These are phyloP conservation scores for Sechiopsis laciniata DNA, from an alignment of 306 rosid genomes.

Conservation along the genomic window DNA sequence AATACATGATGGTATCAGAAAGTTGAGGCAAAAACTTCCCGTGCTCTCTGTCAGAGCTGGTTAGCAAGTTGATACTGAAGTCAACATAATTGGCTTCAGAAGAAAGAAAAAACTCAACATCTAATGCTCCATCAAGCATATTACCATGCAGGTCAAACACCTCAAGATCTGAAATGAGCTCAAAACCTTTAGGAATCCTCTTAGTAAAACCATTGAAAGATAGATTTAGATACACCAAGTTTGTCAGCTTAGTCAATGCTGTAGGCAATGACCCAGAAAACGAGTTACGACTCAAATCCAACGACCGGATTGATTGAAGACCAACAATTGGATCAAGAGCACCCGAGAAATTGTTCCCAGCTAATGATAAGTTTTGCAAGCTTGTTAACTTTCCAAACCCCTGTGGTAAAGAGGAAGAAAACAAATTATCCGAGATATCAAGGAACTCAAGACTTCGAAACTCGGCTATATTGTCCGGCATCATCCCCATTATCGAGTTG, in stretches of 20 bases:
- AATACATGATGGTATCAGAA: slow-evolving; percentile 63
- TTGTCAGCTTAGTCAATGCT: slow-evolving; percentile 46
- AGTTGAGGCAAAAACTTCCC: slow-evolving; percentile 54
- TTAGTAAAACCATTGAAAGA: slow-evolving; percentile 64
- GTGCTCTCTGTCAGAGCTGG: slow-evolving; percentile 47
- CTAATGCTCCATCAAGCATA: slow-evolving; percentile 69
- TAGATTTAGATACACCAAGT: slow-evolving; percentile 62
- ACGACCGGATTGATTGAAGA: slow-evolving; percentile 59
- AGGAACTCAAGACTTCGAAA: slow-evolving; percentile 67
- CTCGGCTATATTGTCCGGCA: slow-evolving; percentile 57
- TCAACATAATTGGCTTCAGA: slow-evolving; percentile 67
- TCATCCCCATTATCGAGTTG: slow-evolving; percentile 64
- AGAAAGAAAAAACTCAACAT: slow-evolving; percentile 45
- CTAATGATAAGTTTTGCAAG: slow-evolving; percentile 65
- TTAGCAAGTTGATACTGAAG: slow-evolving; percentile 69
- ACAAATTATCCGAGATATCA: slow-evolving; percentile 74
- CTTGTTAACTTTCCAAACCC: slow-evolving; percentile 56
- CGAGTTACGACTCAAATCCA: slow-evolving; percentile 77
- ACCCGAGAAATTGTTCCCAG: slow-evolving; percentile 88
- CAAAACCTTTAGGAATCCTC: slow-evolving; percentile 71
- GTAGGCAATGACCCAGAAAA: slow-evolving; percentile 63
- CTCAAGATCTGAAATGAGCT: slow-evolving; percentile 51
- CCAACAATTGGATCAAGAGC: slow-evolving; percentile 56
- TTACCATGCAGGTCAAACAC: slow-evolving; percentile 77
- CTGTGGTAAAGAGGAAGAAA: slow-evolving; percentile 53